These are phyloP conservation scores for Pseudopyrenochaeta lycopersici DNA, from an alignment of 2,329 filamentous ascomycete species.

Conservation along the genomic window DNA sequence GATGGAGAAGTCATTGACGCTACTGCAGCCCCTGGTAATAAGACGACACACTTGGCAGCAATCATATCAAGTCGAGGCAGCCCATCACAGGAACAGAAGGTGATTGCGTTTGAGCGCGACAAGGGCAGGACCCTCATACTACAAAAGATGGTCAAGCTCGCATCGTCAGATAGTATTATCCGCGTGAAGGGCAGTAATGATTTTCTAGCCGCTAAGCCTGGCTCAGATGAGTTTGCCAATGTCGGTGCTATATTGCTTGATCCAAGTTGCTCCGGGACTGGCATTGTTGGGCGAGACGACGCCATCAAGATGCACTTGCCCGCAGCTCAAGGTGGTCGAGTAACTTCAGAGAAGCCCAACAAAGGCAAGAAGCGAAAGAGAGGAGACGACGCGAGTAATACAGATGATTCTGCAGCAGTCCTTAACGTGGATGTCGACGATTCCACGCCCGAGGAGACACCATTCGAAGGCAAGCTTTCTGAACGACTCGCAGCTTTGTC, in stretches of 20 bases:
- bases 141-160: constrained; percentile 82
- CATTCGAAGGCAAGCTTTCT: constrained; percentile 40
- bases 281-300: constrained; percentile 91
- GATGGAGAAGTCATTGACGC: constrained; percentile 88
- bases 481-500: constrained; percentile 77
- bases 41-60: constrained; percentile 91
- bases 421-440: constrained; percentile 39
- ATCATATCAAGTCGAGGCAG: constrained; percentile 64
- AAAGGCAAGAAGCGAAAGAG: constrained; percentile 47
- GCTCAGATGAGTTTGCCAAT: constrained; percentile 66
- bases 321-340: constrained; percentile 4
- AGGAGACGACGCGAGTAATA: constrained; percentile 10
- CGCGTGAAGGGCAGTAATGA: constrained; percentile 78
- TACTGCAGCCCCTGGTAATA: constrained; percentile 95
- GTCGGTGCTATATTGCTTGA: constrained; percentile 88
- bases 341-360: constrained; percentile 32
- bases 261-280: constrained; percentile 94
- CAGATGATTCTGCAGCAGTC: constrained; percentile 13
- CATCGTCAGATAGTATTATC: constrained; percentile 74
- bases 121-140: constrained; percentile 75
- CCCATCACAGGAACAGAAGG: constrained; percentile 50
- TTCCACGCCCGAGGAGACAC: constrained; percentile 50
- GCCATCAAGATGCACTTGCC: constrained; percentile 69
- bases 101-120: constrained; percentile 86
- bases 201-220: constrained; percentile 79